Percentiles rank a stretch among this genome's conserved stretches.
Conservation (phyloP, 2,329 filamentous ascomycete genomes). For the Biscogniauxia marginata region DNA sequence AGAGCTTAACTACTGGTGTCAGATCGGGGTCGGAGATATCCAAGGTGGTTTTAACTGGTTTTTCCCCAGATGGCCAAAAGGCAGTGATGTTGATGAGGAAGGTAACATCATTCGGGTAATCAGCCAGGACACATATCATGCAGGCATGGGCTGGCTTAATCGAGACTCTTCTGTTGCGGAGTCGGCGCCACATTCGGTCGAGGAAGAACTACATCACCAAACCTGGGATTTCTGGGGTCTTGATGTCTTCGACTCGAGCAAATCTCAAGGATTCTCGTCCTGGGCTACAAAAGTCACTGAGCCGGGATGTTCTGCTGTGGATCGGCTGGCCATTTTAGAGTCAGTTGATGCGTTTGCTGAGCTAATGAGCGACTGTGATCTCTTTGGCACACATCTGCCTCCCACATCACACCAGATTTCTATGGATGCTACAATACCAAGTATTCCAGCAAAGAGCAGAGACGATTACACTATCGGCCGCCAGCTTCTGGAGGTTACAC, state of each 20-base stretch:
- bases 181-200: slow-evolving; percentile 41
- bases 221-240: slow-evolving; percentile 67
- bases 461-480: slow-evolving; percentile 53
- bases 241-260: slow-evolving; percentile 59
- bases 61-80: slow-evolving; percentile 71
- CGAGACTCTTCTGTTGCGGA: slow-evolving; percentile 53
- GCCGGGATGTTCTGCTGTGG: slow-evolving; percentile 4
- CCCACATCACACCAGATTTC: slow-evolving; percentile 39
- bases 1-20: slow-evolving; percentile 95
- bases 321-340: slow-evolving; percentile 41
- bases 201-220: slow-evolving; percentile 65
- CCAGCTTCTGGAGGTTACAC: slow-evolving; percentile 47
- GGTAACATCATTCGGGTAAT: slow-evolving; percentile 72
- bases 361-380: slow-evolving; percentile 64
- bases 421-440: slow-evolving; percentile 64
- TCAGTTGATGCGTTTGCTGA: slow-evolving; percentile 56
- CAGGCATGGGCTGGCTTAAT: slow-evolving; percentile 75
- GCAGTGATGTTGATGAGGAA: slow-evolving; percentile 64
- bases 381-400: slow-evolving; percentile 51
- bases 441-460: slow-evolving; percentile 44
- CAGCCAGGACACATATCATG: slow-evolving; percentile 74
- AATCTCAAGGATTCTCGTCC: slow-evolving; percentile 37
- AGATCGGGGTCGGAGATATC: slow-evolving; percentile 88
- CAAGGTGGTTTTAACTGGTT: slow-evolving; percentile 91
- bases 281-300: slow-evolving; percentile 30